Evolutionary conservation across 305 asterid genomes (phyloP).

Genomic region (Solanum hybrid): DNA sequence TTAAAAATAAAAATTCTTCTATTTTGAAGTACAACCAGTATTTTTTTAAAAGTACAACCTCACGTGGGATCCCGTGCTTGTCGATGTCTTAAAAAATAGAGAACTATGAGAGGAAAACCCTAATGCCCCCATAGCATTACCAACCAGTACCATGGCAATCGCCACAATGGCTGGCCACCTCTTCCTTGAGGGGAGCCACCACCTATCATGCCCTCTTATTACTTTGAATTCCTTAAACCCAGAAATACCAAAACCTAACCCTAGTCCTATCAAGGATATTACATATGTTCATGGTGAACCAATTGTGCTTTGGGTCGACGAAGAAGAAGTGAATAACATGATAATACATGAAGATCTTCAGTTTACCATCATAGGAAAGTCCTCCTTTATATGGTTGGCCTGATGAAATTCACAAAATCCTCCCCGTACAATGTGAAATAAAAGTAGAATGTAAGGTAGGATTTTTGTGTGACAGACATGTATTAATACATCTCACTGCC

Average conservation of each 20-base stretch:
- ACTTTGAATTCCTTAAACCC: neutral
- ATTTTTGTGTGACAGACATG: neutral
- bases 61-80: neutral
- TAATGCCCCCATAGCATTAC: neutral
- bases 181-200: neutral
- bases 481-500: neutral
- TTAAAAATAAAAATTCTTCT: no score
- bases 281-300: neutral
- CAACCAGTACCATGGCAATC: neutral
- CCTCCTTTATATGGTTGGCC: neutral
- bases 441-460: neutral
- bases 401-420: neutral
- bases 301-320: neutral
- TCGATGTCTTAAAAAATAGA: neutral
- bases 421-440: neutral
- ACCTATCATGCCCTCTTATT: neutral
- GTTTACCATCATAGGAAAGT: neutral
- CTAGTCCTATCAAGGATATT: no score
- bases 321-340: neutral
- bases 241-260: neutral
- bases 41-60: neutral
- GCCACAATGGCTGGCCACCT: neutral
- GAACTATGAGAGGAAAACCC: neutral
- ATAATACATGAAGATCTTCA: neutral
- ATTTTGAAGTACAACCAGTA: neutral